Evolutionary conservation across 352 stramenopile genomes (phyloP), one percentile per base, ranked within the genome.

Genomic region (Phytophthora pini): DNA sequence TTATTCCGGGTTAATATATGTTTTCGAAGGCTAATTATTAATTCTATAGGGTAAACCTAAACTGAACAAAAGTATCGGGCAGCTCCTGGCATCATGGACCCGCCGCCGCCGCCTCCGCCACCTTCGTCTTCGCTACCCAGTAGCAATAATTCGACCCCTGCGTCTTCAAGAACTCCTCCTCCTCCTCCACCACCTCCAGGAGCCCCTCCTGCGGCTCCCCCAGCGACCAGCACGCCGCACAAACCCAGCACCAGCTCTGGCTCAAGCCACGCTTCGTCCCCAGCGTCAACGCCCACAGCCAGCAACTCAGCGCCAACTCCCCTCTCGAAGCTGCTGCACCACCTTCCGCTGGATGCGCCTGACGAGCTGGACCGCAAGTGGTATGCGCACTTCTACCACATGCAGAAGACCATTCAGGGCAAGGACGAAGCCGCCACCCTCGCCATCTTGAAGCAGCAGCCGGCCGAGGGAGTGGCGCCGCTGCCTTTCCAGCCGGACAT

Each of bases 361-460:
- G 87, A 95, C 26, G 87, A 95, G 43, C 60, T 94, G 38, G 87
- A 95, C 40, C 82, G 87, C 46, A 95, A 95, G 54, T 95, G 87
- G 87, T 93, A 90, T 41, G 84, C 84, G 40, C 87, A 95, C 46
- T 94, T 89, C 48, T 92, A 93, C 52, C 82, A 92, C 64, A 88
- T 93, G 78, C 87, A 94, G 47, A 95, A 94, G 62, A 70, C 81
- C 26, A 84, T 95, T 31, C 80, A 89, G 26, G 76, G 76, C 53
- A 92, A 92, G 47, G 84, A 93, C 68, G 82, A 93, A 27, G 48
- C 69, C 2, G 60, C 72, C 1, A 64, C 68, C 20, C 67, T 94
- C 12, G 72, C 68, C 15, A 72, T 92, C 3, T 64, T 94, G 15
- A 92, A 95, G 61, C 77, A 87, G 56, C 64, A 80, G 53, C 67